Conservation (phyloP, 345 rosid species). For the Passiflora organensis region DNA sequence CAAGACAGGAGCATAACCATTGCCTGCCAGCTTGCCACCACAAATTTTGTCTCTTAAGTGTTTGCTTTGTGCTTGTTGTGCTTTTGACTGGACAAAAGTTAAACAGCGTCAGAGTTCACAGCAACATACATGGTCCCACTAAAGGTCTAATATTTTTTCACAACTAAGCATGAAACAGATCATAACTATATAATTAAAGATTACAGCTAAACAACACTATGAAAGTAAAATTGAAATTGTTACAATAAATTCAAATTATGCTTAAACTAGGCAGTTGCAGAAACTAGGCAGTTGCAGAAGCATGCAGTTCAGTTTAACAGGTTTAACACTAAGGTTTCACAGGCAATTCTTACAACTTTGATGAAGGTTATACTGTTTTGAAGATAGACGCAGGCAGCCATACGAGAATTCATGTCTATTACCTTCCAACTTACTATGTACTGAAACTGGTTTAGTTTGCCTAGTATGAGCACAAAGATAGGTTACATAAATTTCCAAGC, state of each 20-base stretch:
- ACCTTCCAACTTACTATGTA: neutral
- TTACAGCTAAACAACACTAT: too few relatives aligned
- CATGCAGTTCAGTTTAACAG: too few relatives aligned
- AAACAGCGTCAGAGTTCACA: too few relatives aligned
- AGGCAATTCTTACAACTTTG: too few relatives aligned
- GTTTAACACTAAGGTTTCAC: too few relatives aligned
- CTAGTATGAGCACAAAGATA: neutral
- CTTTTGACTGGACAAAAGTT: constrained; percentile 46
- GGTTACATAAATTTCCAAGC: neutral
- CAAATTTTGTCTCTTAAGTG: constrained; percentile 42
- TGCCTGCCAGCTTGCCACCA: constrained; percentile 43
- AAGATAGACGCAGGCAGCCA: neutral
- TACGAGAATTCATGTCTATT: neutral
- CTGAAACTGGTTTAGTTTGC: neutral
- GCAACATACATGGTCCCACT: neutral
- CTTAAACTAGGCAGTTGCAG: too few relatives aligned
- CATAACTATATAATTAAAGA: too few relatives aligned
- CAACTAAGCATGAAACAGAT: neutral
- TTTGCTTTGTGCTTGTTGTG: constrained; percentile 37
- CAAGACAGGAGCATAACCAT: constrained; percentile 75
- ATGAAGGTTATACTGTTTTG: neutral
- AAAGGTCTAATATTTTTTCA: neutral
- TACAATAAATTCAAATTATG: too few relatives aligned
- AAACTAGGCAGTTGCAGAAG: too few relatives aligned
- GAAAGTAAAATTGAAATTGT: too few relatives aligned